A percentile compares a stretch with the other conserved stretches of the same genome.
Evolutionary conservation across 2,329 filamentous ascomycete species (phyloP).

Genomic region (Ilyonectria sp.): DNA sequence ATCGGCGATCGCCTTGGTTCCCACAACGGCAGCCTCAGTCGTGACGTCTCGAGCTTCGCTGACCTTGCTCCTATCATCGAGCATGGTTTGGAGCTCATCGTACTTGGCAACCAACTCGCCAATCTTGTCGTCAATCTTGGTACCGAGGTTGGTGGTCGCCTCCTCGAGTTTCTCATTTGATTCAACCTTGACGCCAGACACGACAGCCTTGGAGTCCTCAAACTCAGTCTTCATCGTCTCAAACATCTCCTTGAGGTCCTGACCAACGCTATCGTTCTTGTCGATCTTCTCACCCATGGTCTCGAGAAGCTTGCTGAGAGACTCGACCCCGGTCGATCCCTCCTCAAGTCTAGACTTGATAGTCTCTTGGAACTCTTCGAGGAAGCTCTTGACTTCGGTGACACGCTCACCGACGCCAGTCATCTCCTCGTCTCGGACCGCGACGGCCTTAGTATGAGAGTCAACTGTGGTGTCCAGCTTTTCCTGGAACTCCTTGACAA

Average conservation of each 20-base stretch:
- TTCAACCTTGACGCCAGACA: constrained; percentile 86
- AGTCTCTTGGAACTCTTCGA: constrained; percentile 84
- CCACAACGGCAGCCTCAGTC: constrained; percentile 80
- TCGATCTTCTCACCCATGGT: constrained; percentile 74
- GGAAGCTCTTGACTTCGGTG: constrained; percentile 81
- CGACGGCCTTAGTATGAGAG: constrained; percentile 82
- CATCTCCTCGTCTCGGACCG: constrained; percentile 88
- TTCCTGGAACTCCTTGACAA: constrained; percentile 81
- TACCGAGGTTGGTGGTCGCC: constrained; percentile 67
- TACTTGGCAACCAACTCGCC: constrained; percentile 88
- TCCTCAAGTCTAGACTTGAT: constrained; percentile 84
- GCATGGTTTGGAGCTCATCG: constrained; percentile 83
- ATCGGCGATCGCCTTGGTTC: constrained; percentile 85
- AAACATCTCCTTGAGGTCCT: constrained; percentile 80
- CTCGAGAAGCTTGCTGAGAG: constrained; percentile 79
- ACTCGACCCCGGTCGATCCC: constrained; percentile 80
- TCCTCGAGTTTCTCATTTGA: constrained; percentile 82
- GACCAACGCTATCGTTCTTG: constrained; percentile 69
- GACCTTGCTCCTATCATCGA: constrained; percentile 81
- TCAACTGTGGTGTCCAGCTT: constrained; percentile 78
- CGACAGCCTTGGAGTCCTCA: constrained; percentile 85
- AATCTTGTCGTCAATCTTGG: constrained; percentile 76
- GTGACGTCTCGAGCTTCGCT: constrained; percentile 81
- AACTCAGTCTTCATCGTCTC: constrained; percentile 88
- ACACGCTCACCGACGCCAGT: constrained; percentile 84